phyloP scores from a whole-genome alignment of 192 early-diverging fungal species.

The Chytriomyces sp. region DNA sequence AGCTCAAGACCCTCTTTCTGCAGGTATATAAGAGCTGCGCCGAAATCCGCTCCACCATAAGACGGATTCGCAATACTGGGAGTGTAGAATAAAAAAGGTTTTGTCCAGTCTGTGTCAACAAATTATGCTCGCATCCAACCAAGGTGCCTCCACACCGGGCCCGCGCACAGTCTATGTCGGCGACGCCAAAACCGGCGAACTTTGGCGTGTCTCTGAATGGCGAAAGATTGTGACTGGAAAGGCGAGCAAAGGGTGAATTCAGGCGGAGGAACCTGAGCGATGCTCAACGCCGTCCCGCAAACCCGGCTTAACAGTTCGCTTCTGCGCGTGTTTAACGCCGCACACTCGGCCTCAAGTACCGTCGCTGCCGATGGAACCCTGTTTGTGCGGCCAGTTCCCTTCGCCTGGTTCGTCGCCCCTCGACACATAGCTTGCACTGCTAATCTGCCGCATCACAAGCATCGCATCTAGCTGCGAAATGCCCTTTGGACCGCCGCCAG shows the following conservation, averaged over 20 bases:
- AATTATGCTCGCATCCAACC: too few relatives aligned
- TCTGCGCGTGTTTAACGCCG: not conserved
- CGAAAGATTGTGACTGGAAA: constrained; percentile 38
- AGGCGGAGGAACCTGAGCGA: constrained; percentile 17
- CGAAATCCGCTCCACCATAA: too few relatives aligned
- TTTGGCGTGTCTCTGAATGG: constrained; percentile 39
- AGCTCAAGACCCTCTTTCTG: too few relatives aligned
- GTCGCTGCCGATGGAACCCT: not conserved
- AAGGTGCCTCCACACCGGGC: not conserved
- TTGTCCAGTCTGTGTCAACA: too few relatives aligned
- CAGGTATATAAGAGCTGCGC: too few relatives aligned
- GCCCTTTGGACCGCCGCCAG: not conserved
- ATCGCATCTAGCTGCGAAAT: not conserved
- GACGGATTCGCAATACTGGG: too few relatives aligned
- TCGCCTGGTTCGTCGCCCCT: constrained; percentile 35
- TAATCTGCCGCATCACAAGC: not conserved
- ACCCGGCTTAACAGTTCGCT: not conserved
- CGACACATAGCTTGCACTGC: constrained; percentile 6
- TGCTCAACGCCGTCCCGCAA: constrained; percentile 40
- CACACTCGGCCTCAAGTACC: too few relatives aligned
- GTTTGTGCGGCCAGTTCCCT: constrained; percentile 32
- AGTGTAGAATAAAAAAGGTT: too few relatives aligned
- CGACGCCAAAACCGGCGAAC: constrained; percentile 35
- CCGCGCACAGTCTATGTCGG: constrained; percentile 40
- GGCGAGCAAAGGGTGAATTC: constrained; percentile 29